Conservation (phyloP, 345 rosid genomes). For the Brassica incana region DNA sequence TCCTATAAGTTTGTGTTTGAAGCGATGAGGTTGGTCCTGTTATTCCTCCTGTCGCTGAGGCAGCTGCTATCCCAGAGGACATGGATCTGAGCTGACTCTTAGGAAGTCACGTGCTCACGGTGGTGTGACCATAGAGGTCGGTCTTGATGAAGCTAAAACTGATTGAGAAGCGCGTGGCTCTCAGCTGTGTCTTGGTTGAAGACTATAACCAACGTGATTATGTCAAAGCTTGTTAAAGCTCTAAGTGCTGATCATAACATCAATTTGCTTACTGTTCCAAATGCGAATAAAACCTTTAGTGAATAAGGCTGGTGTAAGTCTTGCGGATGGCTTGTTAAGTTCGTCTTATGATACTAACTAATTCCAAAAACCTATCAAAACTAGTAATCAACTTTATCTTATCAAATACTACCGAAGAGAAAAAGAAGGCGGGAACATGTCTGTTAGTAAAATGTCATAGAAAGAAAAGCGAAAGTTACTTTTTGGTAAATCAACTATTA, state of each 20-base stretch:
- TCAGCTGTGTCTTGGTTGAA: constrained; percentile 45
- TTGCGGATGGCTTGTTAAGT: not conserved
- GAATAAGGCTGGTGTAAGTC: not conserved
- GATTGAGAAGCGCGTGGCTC: constrained; percentile 73
- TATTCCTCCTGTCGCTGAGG: constrained; percentile 39
- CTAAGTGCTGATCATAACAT: constrained; percentile 45
- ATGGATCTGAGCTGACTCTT: constrained; percentile 67
- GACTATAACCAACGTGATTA: constrained; percentile 39
- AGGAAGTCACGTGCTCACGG: constrained; percentile 56
- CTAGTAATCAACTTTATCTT: not conserved
- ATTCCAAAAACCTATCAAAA: not conserved
- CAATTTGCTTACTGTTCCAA: not conserved
- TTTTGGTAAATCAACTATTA: not conserved
- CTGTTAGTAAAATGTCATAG: not conserved
- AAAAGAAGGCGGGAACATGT: constrained; percentile 24
- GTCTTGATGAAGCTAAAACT: constrained; percentile 70
- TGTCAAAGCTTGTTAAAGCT: constrained; percentile 63
- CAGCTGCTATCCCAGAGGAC: constrained; percentile 50
- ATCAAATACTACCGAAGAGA: not conserved
- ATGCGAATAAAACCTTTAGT: not conserved
- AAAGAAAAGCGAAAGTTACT: not conserved
- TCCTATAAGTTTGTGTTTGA: not conserved
- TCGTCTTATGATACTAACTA: not conserved
- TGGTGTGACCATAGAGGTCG: no score
- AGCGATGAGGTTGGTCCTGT: not conserved